phyloP scores from a whole-genome alignment of 106 monocot species.

The Triglochin maritima region DNA sequence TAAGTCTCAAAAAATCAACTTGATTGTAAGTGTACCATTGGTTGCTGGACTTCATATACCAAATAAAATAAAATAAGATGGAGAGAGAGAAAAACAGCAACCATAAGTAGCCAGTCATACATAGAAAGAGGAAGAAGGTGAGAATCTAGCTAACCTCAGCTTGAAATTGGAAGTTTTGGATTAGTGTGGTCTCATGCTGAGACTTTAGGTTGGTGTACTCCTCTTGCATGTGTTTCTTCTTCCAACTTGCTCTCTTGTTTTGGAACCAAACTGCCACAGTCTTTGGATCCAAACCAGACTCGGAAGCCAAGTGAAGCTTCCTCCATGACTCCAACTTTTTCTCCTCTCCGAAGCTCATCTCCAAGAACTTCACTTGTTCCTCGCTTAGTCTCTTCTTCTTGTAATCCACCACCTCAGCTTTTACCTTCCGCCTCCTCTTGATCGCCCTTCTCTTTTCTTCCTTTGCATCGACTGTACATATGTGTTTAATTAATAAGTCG shows the following conservation, averaged over 20 bases:
- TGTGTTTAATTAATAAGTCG: no score
- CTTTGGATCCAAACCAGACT: constrained; percentile 65
- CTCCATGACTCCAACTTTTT: constrained; percentile 73
- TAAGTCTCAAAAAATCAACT: no score
- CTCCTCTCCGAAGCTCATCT: constrained; percentile 65
- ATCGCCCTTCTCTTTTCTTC: neutral
- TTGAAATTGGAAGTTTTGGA: constrained; percentile 3
- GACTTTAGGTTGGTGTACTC: constrained; percentile 45
- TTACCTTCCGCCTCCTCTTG: constrained; percentile 4
- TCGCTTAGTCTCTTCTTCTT: constrained; percentile 59
- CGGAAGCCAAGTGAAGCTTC: constrained; percentile 58
- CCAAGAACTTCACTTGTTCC: constrained; percentile 60
- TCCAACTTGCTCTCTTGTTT: constrained; percentile 80
- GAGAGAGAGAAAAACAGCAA: no score
- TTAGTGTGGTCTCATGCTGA: constrained; percentile 19
- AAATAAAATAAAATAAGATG: no score
- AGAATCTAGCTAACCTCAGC: constrained; percentile 8
- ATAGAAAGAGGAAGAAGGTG: neutral
- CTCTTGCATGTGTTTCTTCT: constrained; percentile 72
- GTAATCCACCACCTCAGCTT: constrained; percentile 9
- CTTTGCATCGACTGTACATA: neutral
- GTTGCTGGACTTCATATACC: no score
- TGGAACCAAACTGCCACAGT: constrained; percentile 94
- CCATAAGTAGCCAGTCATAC: neutral
- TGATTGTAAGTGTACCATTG: no score